Conservation (phyloP, 768 basidiomycete genomes). For the Mycena latifolia region DNA sequence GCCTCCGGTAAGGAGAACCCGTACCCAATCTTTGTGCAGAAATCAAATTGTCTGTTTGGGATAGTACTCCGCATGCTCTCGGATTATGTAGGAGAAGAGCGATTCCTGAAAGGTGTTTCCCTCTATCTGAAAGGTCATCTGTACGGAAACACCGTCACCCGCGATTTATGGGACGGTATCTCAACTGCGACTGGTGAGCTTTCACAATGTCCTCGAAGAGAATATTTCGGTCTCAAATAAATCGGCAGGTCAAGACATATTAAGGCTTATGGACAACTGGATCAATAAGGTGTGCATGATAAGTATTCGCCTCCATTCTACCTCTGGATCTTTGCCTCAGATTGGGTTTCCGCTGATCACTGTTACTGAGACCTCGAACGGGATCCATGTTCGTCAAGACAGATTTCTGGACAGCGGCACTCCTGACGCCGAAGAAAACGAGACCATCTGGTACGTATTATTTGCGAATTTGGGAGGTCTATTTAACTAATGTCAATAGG, state of each 20-base stretch:
- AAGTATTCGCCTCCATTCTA: not conserved
- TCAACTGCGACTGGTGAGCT: conserved; percentile 70
- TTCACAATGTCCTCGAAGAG: not conserved
- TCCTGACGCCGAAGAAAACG: conserved; percentile 83
- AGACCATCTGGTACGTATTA: conserved; percentile 86
- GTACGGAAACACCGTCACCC: conserved; percentile 87
- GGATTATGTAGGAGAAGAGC: conserved; percentile 88
- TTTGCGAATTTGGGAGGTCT: not conserved
- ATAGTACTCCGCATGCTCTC: conserved; percentile 93
- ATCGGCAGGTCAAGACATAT: conserved; percentile 70
- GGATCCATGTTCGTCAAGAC: conserved; percentile 88
- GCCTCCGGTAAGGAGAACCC: conserved; percentile 68
- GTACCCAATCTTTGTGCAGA: not conserved
- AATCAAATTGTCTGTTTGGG: not conserved
- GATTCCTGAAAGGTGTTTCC: conserved; percentile 89
- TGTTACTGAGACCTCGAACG: conserved; percentile 79
- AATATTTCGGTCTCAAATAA: not conserved
- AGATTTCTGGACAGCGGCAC: conserved; percentile 91
- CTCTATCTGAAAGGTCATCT: conserved; percentile 91
- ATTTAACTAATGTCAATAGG: conserved; percentile 58
- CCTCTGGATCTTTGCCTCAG: not conserved
- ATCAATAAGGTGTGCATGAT: conserved; percentile 74
- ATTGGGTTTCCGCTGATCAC: conserved; percentile 91
- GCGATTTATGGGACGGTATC: conserved; percentile 92
- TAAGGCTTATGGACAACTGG: conserved; percentile 92